Evolutionary conservation across 1,284 basidiomycete genomes (phyloP).

Genomic region (Lignosus rhinocerotis): DNA sequence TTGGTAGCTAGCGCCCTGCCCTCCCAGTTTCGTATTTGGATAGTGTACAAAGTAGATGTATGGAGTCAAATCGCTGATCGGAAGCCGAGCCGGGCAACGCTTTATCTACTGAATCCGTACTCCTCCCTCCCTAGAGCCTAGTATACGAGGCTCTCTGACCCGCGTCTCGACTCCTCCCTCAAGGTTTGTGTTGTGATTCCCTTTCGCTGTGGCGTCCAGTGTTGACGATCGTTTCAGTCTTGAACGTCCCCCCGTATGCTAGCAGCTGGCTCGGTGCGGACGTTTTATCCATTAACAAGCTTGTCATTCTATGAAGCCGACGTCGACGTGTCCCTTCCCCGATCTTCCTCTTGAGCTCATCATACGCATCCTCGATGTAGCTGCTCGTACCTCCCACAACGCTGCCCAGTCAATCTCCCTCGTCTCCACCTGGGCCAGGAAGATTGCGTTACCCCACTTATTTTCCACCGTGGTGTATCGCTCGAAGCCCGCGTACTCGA

Average conservation of each 20-base stretch:
- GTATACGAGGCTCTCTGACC: too few relatives aligned
- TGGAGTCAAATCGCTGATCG: too few relatives aligned
- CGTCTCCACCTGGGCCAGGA: slow-evolving; percentile 28
- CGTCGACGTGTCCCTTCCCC: slow-evolving; percentile 8
- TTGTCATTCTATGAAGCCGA: background rate
- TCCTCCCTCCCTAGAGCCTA: too few relatives aligned
- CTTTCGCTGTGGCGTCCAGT: background rate
- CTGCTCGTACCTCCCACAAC: slow-evolving; percentile 20
- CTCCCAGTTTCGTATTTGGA: too few relatives aligned
- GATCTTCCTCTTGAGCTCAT: slow-evolving; percentile 28
- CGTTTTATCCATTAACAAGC: background rate
- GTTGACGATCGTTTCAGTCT: background rate
- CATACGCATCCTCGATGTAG: slow-evolving; percentile 26
- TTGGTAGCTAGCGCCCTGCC: too few relatives aligned
- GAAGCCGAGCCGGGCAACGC: too few relatives aligned
- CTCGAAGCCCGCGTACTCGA: slow-evolving; percentile 14
- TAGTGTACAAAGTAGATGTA: too few relatives aligned
- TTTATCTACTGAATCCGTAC: too few relatives aligned
- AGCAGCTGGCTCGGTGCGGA: background rate
- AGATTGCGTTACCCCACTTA: slow-evolving; percentile 25
- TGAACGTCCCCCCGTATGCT: background rate
- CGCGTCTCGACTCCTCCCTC: background rate
- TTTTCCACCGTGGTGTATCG: slow-evolving; percentile 28
- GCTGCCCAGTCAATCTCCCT: slow-evolving; percentile 26
- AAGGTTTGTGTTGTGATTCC: background rate